phyloP scores from a whole-genome alignment of 2,329 filamentous ascomycete genomes.

The Xylariaceae sp. region DNA sequence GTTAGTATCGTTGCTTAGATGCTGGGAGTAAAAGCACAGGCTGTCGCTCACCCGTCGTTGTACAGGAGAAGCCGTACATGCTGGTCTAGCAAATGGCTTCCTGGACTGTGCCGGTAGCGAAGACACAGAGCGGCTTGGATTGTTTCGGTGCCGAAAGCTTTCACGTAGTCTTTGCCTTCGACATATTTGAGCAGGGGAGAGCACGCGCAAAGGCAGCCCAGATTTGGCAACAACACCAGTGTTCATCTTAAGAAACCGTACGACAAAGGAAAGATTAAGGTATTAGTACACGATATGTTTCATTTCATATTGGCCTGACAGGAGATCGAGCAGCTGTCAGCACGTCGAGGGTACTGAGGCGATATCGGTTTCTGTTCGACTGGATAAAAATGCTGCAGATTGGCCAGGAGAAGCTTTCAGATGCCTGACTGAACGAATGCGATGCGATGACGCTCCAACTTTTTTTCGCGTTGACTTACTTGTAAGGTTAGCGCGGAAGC shows the following conservation, averaged over 20 bases:
- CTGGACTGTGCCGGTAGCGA: conserved; percentile 21
- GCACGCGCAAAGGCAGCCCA: conserved; percentile 40
- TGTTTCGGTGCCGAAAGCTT: conserved; percentile 33
- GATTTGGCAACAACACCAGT: conserved; percentile 43
- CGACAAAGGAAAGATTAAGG: too few species aligned
- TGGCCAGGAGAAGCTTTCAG: neutral
- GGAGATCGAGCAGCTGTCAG: neutral
- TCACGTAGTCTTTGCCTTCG: conserved; percentile 37
- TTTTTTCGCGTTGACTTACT: conserved; percentile 27
- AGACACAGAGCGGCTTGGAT: conserved; percentile 21
- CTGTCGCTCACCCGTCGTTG: conserved; percentile 21
- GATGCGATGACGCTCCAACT: conserved; percentile 27
- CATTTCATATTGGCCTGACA: conserved; percentile 6
- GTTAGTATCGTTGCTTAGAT: conserved; percentile 20
- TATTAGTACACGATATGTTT: too few species aligned
- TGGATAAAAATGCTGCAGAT: too few species aligned
- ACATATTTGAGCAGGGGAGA: conserved; percentile 39
- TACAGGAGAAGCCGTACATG: conserved; percentile 7
- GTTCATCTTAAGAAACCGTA: conserved; percentile 39
- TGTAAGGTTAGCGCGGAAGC: conserved; percentile 15
- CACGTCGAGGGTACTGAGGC: neutral
- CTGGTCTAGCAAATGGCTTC: conserved; percentile 9
- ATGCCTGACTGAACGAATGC: neutral
- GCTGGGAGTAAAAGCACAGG: too few species aligned
- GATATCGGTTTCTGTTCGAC: too few species aligned